Evolutionary conservation across 345 rosid species (phyloP).

Genomic region (Lumnitzera racemosa): DNA sequence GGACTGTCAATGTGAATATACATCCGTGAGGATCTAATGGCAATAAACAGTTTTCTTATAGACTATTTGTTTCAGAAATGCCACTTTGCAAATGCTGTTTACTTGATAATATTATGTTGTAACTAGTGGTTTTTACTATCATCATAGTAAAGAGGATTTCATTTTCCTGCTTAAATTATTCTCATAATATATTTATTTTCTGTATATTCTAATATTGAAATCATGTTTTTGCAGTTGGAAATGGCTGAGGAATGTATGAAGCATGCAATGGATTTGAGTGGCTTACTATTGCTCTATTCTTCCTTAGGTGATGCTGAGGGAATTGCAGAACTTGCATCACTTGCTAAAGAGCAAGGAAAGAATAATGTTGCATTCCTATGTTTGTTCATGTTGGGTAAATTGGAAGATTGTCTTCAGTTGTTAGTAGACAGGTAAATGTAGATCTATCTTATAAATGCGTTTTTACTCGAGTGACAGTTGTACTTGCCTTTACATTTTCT

Average conservation of each 20-base stretch:
- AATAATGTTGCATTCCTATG: constrained; percentile 95
- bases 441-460: constrained; percentile 1
- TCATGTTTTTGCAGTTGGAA: constrained; percentile 56
- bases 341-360: constrained; percentile 96
- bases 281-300: constrained; percentile 87
- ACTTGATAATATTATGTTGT: too few species aligned
- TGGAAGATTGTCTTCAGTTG: constrained; percentile 91
- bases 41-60: too few species aligned
- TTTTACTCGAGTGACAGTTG: too few species aligned
- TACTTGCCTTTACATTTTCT: too few species aligned
- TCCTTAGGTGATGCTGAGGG: constrained; percentile 97
- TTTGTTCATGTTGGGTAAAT: constrained; percentile 84
- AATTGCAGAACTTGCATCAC: constrained; percentile 61
- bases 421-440: constrained; percentile 78
- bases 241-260: constrained; percentile 99
- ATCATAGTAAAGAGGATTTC: too few species aligned
- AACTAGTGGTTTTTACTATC: too few species aligned
- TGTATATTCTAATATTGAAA: neutral
- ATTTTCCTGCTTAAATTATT: too few species aligned
- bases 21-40: too few species aligned
- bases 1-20: too few species aligned
- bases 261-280: constrained; percentile 90
- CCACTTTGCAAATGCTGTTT: too few species aligned
- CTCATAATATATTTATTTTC: too few species aligned
- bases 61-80: too few species aligned